Evolutionary conservation across 345 rosid genomes (phyloP).

Genomic region (Citrus sp.): DNA sequence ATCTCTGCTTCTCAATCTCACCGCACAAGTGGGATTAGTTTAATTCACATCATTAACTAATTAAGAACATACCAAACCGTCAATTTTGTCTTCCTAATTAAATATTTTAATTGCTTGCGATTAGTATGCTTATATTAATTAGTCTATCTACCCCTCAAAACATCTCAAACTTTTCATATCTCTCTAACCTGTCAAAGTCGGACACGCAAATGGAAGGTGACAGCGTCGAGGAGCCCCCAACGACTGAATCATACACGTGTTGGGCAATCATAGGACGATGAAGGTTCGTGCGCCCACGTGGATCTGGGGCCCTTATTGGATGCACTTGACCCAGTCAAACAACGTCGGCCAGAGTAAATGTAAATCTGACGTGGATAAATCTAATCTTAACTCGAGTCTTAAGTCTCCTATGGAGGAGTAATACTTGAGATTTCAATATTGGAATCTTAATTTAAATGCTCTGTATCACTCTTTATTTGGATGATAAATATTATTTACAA

Average conservation of each 20-base stretch:
- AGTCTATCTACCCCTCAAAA: too few species aligned
- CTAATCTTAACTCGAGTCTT: conserved; percentile 1
- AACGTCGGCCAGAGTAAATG: not conserved
- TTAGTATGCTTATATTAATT: not conserved
- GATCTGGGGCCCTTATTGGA: not conserved
- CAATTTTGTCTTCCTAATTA: not conserved
- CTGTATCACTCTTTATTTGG: too few species aligned
- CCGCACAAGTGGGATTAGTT: conserved; percentile 15
- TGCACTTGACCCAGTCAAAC: conserved; percentile 20
- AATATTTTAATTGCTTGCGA: not conserved
- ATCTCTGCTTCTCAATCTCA: not conserved
- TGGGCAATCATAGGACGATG: not conserved
- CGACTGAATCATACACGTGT: conserved; percentile 19
- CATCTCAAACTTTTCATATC: not conserved
- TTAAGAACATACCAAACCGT: conserved; percentile 11
- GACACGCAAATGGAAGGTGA: conserved; percentile 17
- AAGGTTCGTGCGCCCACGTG: conserved; percentile 3
- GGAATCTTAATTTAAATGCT: too few species aligned
- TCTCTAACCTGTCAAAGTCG: not conserved
- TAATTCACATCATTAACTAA: not conserved
- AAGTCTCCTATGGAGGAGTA: too few species aligned
- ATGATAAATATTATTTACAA: too few species aligned
- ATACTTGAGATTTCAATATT: too few species aligned
- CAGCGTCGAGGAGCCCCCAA: not conserved
- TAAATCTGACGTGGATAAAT: conserved; percentile 22